Conservation (phyloP, 177 flowering plant genomes). For the Vitis hybrid region DNA sequence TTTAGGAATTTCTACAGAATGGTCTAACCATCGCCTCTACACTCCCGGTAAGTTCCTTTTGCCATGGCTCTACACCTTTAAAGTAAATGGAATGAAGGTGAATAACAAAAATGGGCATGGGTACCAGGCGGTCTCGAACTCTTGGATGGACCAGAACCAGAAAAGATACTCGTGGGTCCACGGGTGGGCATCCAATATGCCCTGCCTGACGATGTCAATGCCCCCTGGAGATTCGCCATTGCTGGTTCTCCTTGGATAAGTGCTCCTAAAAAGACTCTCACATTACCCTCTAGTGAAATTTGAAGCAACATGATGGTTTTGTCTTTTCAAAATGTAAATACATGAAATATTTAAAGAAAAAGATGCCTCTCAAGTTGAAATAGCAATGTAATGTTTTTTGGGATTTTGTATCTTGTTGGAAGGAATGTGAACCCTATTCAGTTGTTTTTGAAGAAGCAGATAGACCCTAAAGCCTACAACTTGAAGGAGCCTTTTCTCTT, state of each 20-base stretch:
- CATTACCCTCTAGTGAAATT: conserved; percentile 20
- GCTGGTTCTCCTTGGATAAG: conserved; percentile 92
- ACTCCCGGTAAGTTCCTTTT: conserved; percentile 49
- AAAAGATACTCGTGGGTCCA: conserved; percentile 74
- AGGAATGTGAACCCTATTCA: too few species aligned
- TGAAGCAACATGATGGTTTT: too few species aligned
- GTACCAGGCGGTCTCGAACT: conserved; percentile 84
- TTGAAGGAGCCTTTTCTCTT: too few species aligned
- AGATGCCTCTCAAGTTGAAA: too few species aligned
- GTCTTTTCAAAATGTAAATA: too few species aligned
- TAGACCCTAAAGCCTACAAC: too few species aligned
- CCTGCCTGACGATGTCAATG: conserved; percentile 78
- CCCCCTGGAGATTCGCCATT: conserved; percentile 91
- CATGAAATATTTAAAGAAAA: too few species aligned
- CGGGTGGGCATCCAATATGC: conserved; percentile 99
- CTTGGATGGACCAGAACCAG: conserved; percentile 87
- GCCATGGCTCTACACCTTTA: not conserved
- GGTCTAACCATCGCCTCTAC: conserved; percentile 88
- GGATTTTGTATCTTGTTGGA: too few species aligned
- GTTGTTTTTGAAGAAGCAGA: too few species aligned
- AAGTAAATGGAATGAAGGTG: conserved; percentile 3
- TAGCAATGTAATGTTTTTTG: too few species aligned
- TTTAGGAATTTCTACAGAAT: conserved; percentile 79
- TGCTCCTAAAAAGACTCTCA: conserved; percentile 87
- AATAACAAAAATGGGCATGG: not conserved